Evolutionary conservation across 192 early-diverging fungal genomes (phyloP).

Genomic region (Phlyctochytrium planicorne): DNA sequence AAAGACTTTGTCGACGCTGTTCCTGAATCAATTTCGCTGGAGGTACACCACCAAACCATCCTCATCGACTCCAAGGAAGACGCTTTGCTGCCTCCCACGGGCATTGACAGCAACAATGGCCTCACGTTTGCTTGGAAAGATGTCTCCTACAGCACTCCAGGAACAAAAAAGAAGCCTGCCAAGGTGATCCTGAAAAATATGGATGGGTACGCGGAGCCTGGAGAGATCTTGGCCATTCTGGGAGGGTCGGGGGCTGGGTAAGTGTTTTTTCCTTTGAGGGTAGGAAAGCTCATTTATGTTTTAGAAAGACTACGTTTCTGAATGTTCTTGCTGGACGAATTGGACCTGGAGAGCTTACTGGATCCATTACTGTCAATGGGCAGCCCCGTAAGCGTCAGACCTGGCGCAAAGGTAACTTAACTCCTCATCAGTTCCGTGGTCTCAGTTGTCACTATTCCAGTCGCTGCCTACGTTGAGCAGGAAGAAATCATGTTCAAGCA

Average conservation of each 20-base stretch:
- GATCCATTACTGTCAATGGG: neutral
- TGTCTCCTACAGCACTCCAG: neutral
- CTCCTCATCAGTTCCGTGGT: too few species aligned
- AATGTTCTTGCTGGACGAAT: neutral
- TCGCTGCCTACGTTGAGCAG: constrained; percentile 39
- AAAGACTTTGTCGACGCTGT: too few species aligned
- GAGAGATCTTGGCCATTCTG: constrained; percentile 1
- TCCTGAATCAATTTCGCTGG: too few species aligned
- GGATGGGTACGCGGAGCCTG: neutral
- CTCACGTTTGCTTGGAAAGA: neutral
- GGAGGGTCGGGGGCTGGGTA: neutral
- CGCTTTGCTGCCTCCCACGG: too few species aligned
- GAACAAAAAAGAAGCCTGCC: neutral
- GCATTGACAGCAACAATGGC: too few species aligned
- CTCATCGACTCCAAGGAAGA: too few species aligned
- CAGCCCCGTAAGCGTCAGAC: neutral
- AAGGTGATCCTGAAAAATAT: neutral
- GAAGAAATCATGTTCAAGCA: constrained; percentile 45
- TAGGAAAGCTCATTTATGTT: neutral
- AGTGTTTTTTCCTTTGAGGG: neutral
- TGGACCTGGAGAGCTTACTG: neutral
- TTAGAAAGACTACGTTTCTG: neutral
- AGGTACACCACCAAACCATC: too few species aligned
- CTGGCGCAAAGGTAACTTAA: too few species aligned
- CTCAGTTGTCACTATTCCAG: too few species aligned